Percentiles rank a stretch among this genome's conserved stretches.
These are phyloP conservation scores for Didymella glomerata DNA, from an alignment of 2,329 filamentous ascomycete genomes.

Conservation along the genomic window DNA sequence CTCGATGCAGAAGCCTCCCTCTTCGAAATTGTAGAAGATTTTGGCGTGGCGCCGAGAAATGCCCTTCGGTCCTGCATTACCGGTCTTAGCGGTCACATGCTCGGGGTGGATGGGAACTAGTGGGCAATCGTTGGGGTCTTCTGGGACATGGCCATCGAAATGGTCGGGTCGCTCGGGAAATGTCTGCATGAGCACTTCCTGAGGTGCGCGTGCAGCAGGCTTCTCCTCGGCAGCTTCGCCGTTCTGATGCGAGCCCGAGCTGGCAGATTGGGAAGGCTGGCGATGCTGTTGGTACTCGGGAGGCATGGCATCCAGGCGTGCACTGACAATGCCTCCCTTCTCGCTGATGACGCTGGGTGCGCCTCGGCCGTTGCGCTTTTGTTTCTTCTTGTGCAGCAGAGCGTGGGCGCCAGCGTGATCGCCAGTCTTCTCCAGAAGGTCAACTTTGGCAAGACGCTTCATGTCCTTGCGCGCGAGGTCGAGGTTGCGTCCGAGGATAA, in stretches of 20 bases:
- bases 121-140: slow-evolving; percentile 66
- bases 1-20: slow-evolving; percentile 70
- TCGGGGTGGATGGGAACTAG: slow-evolving; percentile 77
- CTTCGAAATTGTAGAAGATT: slow-evolving; percentile 72
- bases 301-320: slow-evolving; percentile 45
- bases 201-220: slow-evolving; percentile 43
- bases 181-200: slow-evolving; percentile 48
- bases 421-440: slow-evolving; percentile 37
- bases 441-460: slow-evolving; percentile 56
- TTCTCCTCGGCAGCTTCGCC: slow-evolving; percentile 44
- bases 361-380: slow-evolving; percentile 61
- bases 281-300: slow-evolving; percentile 48
- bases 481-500: slow-evolving; percentile 77
- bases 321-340: slow-evolving; percentile 70
- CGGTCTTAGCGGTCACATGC: slow-evolving; percentile 46
- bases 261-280: slow-evolving; percentile 59
- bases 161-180: slow-evolving; percentile 56
- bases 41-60: slow-evolving; percentile 79
- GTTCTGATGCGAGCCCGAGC: slow-evolving; percentile 56
- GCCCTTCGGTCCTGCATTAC: slow-evolving; percentile 71
- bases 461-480: slow-evolving; percentile 57
- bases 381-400: slow-evolving; percentile 50
- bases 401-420: slow-evolving; percentile 37
- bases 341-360: slow-evolving; percentile 71
- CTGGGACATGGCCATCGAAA: slow-evolving; percentile 66